Evolutionary conservation across 805 yeast genomes (phyloP), one percentile per base, ranked within the genome.

Genomic region (Allodekkera sacchari): DNA sequence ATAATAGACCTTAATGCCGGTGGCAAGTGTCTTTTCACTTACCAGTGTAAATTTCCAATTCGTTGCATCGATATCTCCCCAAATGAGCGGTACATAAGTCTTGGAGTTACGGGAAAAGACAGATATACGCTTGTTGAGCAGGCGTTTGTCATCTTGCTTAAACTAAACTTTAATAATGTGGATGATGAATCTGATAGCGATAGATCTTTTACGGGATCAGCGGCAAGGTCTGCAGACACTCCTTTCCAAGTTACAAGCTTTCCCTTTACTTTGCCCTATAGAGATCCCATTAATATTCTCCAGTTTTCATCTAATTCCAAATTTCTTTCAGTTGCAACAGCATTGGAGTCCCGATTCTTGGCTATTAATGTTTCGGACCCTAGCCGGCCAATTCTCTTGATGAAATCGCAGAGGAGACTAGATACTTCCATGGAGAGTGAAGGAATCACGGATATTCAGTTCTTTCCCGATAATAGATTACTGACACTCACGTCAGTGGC

Each of bases 101-200:
- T 84, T 41, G 92, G 94, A 1, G 77, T 88, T 19, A 81, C 89
- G 0, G 92, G 94, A 0, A 71, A 76, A 35, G 94, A 83, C 48
- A 65, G 80, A 36, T 57, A 68, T 14, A 69, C 77, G 1, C 76
- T 77, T 4, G 66, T 75, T 18, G 88, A 80, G 47, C 89, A 82
- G 48, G 87, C 94, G 3, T 69, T 84, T 43, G 68, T 85, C 5
- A 72, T 77, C 4, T 57, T 84, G 27, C 79, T 59, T 13, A 39
- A 48, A 9, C 32, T 59, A 10, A 45, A 44, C 14, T 41, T 46
- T 13, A 21, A 39, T 7, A 44, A 41, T 27, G 42, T 18, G n/a
- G 28, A n/a, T 13, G 30, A 31, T n/a, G 23, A 15, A 3, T 18
- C 25, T 11, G 36, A 27, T 16, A 9, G 27, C 8, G 25, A 13